phyloP scores from a whole-genome alignment of 805 yeast genomes.

The Myxozyma mucilagina region DNA sequence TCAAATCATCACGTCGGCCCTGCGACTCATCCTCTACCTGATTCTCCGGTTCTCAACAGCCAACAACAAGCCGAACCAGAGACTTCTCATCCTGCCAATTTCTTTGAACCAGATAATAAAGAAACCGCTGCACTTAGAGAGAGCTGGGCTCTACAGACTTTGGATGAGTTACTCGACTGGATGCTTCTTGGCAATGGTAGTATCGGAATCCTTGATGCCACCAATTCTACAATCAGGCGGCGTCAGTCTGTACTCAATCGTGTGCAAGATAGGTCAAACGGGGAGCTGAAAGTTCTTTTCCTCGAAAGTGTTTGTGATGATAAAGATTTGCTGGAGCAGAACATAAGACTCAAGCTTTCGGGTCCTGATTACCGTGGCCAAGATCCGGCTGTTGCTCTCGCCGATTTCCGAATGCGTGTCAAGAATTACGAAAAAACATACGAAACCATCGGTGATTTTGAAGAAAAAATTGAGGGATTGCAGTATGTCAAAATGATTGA shows the following conservation, averaged over 20 bases:
- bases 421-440: constrained; percentile 84
- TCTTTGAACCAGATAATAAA: constrained; percentile 78
- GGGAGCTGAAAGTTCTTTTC: constrained; percentile 69
- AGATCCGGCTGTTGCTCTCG: constrained; percentile 76
- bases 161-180: constrained; percentile 79
- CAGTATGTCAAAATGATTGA: constrained; percentile 95
- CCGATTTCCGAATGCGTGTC: constrained; percentile 79
- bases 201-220: constrained; percentile 93
- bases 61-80: constrained; percentile 4
- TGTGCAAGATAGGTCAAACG: constrained; percentile 38
- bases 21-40: constrained; percentile 62
- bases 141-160: constrained; percentile 94
- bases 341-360: constrained; percentile 77
- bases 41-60: constrained; percentile 34
- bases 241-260: constrained; percentile 59
- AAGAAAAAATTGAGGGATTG: constrained; percentile 58
- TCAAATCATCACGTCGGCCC: constrained; percentile 66
- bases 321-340: constrained; percentile 72
- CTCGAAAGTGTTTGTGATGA: constrained; percentile 88
- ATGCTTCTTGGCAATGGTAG: constrained; percentile 78
- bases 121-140: constrained; percentile 70
- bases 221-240: constrained; percentile 78
- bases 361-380: constrained; percentile 92
- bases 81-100: constrained; percentile 68
- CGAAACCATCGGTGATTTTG: constrained; percentile 82